Evolutionary conservation across 106 monocot genomes (phyloP).

Genomic region (Alisma plantagoaquatica): DNA sequence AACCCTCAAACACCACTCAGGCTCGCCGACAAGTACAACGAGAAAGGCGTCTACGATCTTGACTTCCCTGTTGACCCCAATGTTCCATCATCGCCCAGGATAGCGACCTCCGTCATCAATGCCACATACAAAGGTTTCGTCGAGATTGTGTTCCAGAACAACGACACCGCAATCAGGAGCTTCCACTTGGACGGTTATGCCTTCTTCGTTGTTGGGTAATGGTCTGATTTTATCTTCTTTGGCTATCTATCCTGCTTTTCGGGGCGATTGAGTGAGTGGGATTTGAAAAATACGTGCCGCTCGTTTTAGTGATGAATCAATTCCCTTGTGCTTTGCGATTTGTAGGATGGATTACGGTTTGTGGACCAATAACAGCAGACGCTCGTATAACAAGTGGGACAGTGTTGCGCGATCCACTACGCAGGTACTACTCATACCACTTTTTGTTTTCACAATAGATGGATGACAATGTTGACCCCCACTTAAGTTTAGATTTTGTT

Average conservation of each 20-base stretch:
- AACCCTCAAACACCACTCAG: constrained; percentile 52
- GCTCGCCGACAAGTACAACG: constrained; percentile 50
- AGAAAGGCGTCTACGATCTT: constrained; percentile 47
- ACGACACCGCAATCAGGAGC: constrained; percentile 56
- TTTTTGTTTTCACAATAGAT: background rate
- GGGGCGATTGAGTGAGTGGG: too few species aligned
- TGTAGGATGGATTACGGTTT: constrained; percentile 60
- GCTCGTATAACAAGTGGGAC: constrained; percentile 63
- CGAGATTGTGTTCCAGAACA: constrained; percentile 79
- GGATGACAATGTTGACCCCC: background rate
- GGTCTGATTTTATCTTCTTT: too few species aligned
- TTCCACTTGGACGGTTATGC: constrained; percentile 85
- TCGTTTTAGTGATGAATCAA: too few species aligned
- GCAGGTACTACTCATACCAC: constrained; percentile 35
- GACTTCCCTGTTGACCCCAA: constrained; percentile 63
- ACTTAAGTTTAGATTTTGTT: background rate
- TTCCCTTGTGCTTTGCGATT: background rate
- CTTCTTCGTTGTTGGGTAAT: constrained; percentile 83
- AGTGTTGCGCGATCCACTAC: constrained; percentile 51
- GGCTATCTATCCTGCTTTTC: too few species aligned
- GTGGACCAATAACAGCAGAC: constrained; percentile 48
- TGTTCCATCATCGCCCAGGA: constrained; percentile 23
- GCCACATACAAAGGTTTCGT: constrained; percentile 70
- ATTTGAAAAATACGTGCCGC: too few species aligned
- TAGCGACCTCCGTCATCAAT: constrained; percentile 43